phyloP scores from a whole-genome alignment of 2,329 filamentous ascomycete species.

The Exophiala lecanii-corni region DNA sequence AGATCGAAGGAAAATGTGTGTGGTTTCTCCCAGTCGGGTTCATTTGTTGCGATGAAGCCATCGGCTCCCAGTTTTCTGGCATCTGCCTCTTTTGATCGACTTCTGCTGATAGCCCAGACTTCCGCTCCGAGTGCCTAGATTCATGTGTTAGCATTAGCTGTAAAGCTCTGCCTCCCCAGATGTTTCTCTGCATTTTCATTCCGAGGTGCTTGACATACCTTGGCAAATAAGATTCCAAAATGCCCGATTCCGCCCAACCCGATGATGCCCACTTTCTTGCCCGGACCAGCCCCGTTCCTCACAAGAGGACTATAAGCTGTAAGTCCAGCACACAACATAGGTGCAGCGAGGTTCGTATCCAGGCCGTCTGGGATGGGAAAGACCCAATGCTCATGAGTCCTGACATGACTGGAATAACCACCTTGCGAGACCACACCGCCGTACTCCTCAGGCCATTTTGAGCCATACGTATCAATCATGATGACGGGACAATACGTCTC shows the following conservation, averaged over 20 bases:
- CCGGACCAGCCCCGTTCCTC: constrained; percentile 41
- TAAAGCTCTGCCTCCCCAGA: too few species aligned
- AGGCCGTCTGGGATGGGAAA: constrained; percentile 30
- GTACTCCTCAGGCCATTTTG: constrained; percentile 34
- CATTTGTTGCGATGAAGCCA: constrained; percentile 54
- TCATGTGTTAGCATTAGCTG: too few species aligned
- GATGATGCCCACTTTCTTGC: constrained; percentile 42
- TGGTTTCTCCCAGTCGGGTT: constrained; percentile 54
- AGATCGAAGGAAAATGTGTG: constrained; percentile 56
- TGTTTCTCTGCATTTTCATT: too few species aligned
- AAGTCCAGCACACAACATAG: constrained; percentile 14
- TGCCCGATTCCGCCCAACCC: constrained; percentile 62
- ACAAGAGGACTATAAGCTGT: constrained; percentile 37
- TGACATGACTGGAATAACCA: constrained; percentile 62
- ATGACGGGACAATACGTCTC: constrained; percentile 62
- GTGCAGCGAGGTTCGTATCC: constrained; percentile 6
- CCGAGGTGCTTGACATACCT: too few species aligned
- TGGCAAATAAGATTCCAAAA: constrained; percentile 62
- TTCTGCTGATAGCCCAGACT: constrained; percentile 57
- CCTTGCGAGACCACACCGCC: constrained; percentile 53
- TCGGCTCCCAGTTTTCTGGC: constrained; percentile 55
- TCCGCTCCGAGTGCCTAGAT: constrained; percentile 54
- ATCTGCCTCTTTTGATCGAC: constrained; percentile 55
- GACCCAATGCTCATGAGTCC: constrained; percentile 68
- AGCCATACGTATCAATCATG: constrained; percentile 45